Evolutionary conservation across 371 early-diverging fungal species (phyloP).

Genomic region (Batkoa obscura): DNA sequence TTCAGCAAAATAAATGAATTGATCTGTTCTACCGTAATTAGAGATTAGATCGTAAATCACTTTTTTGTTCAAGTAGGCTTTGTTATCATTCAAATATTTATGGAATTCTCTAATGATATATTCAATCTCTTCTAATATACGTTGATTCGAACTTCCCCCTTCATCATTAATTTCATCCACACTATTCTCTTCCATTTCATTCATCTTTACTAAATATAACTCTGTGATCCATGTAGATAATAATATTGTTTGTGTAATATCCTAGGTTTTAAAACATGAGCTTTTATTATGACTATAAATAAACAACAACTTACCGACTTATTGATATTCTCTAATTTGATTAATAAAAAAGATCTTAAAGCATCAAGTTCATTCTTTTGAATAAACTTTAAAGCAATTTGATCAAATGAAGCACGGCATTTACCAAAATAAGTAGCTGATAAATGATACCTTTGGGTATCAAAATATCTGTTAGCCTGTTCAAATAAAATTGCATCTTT

Average conservation of each 20-base stretch:
- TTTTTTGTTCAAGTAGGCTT: conserved; percentile 26
- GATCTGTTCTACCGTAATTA: conserved; percentile 60
- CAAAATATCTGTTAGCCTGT: conserved; percentile 73
- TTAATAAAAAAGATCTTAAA: conserved; percentile 45
- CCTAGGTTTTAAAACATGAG: conserved; percentile 19
- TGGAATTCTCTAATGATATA: conserved; percentile 6
- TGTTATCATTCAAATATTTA: background rate
- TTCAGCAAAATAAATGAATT: conserved; percentile 54
- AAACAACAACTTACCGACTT: conserved; percentile 21
- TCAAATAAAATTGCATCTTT: conserved; percentile 52
- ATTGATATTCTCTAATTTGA: conserved; percentile 36
- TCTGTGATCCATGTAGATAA: conserved; percentile 79
- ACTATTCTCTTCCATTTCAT: conserved; percentile 37
- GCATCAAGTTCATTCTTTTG: conserved; percentile 50
- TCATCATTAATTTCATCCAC: background rate
- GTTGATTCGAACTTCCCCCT: background rate
- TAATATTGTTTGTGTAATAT: conserved; percentile 58
- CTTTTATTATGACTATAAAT: background rate
- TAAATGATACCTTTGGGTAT: conserved; percentile 40
- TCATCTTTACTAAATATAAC: conserved; percentile 53
- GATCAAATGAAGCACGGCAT: conserved; percentile 63
- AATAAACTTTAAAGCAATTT: conserved; percentile 64
- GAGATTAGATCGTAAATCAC: conserved; percentile 61
- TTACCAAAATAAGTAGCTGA: conserved; percentile 77
- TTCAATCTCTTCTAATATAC: conserved; percentile 6